Conservation (phyloP, 768 basidiomycete genomes). For the Trametes cinnabarina region DNA sequence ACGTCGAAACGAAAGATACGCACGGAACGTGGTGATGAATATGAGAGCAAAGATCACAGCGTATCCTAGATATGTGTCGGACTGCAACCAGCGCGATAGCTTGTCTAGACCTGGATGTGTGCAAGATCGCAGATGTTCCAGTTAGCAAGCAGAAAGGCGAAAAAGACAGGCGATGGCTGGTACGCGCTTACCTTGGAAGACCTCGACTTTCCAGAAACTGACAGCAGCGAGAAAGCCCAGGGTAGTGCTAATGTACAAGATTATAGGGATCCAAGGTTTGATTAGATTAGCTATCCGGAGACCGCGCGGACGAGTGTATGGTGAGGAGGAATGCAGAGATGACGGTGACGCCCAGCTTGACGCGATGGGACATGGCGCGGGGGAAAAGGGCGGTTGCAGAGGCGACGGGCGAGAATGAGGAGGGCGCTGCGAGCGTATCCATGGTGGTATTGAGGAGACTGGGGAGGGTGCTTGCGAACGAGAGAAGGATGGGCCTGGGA, state of each 20-base stretch:
- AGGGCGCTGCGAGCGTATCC: conserved; percentile 15
- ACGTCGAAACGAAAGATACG: conserved; percentile 32
- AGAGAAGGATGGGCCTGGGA: conserved; percentile 13
- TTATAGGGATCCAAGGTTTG: conserved; percentile 74
- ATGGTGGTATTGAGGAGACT: conserved; percentile 18
- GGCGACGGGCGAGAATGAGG: conserved; percentile 8
- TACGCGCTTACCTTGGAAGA: conserved; percentile 67
- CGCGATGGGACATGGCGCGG: conserved; percentile 18
- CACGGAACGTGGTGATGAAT: conserved; percentile 85
- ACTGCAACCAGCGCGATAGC: conserved; percentile 74
- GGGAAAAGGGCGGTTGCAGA: conserved; percentile 17
- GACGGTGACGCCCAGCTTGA: conserved; percentile 15
- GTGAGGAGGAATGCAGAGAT: conserved; percentile 9
- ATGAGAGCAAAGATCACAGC: conserved; percentile 78
- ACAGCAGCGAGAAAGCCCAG: conserved; percentile 79
- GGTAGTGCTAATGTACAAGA: conserved; percentile 74
- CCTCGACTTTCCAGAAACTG: conserved; percentile 76
- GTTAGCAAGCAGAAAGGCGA: background rate
- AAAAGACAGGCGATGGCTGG: conserved; percentile 17
- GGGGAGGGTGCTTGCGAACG: conserved; percentile 12
- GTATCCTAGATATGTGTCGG: conserved; percentile 71
- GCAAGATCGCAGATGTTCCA: conserved; percentile 5
- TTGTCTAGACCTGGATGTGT: conserved; percentile 67
- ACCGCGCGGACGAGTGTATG: conserved; percentile 33
- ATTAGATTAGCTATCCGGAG: conserved; percentile 58